phyloP scores from a whole-genome alignment of 2,329 filamentous ascomycete genomes.

The Lachnellula subtilissima region DNA sequence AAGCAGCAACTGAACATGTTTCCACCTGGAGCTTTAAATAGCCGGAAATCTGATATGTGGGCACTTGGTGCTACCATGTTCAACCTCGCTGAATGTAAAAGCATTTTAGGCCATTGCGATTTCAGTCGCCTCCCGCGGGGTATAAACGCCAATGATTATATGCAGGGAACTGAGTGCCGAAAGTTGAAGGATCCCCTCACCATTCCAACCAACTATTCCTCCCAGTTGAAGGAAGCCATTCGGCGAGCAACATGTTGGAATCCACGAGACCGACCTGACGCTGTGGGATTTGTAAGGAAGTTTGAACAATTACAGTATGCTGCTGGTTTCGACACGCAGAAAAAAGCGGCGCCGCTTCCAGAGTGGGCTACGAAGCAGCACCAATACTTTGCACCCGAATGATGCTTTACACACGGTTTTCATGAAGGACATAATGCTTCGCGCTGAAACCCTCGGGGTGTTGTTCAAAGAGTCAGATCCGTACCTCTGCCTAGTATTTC shows the following conservation, averaged over 20 bases:
- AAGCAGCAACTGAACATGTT: slow-evolving; percentile 4
- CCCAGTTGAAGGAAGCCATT: slow-evolving; percentile 10
- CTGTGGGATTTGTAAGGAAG: slow-evolving; percentile 2
- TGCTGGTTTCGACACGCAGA: slow-evolving; percentile 3
- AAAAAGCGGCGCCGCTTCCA: slow-evolving; percentile 9
- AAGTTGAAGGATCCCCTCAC: not conserved
- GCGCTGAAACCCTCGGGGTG: not conserved
- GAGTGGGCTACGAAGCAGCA: slow-evolving; percentile 20
- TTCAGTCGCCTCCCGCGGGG: not conserved
- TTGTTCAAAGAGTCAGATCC: too few species aligned
- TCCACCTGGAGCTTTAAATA: slow-evolving; percentile 12
- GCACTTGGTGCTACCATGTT: slow-evolving; percentile 21
- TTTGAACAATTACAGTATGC: slow-evolving; percentile 3
- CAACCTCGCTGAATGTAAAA: slow-evolving; percentile 10
- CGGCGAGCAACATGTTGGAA: slow-evolving; percentile 1
- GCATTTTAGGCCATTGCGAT: not conserved
- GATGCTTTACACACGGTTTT: not conserved
- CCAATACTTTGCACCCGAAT: slow-evolving; percentile 12
- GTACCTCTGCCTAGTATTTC: too few species aligned
- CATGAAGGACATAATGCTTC: not conserved
- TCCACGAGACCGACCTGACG: slow-evolving; percentile 3
- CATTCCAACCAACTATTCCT: slow-evolving; percentile 5
- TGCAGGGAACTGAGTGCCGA: not conserved
- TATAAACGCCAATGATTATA: not conserved
- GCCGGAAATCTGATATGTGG: slow-evolving; percentile 22